Percentiles rank a stretch among this genome's conserved stretches.
These are phyloP conservation scores for Alternaria sp. DNA, from an alignment of 2,329 filamentous ascomycete genomes.

Conservation along the genomic window DNA sequence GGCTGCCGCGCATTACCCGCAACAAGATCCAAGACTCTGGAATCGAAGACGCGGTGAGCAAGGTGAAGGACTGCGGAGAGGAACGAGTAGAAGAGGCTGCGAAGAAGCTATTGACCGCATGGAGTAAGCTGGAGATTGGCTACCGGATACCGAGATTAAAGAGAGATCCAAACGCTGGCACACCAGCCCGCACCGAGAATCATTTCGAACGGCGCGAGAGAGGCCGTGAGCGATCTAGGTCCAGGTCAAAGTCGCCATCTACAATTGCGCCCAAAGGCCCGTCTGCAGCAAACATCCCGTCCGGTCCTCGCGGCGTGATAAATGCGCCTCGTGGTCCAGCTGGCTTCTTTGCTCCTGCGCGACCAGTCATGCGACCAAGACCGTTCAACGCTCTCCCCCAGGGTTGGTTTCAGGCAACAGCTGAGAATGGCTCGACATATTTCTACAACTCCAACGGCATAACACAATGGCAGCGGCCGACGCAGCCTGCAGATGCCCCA, in stretches of 20 bases:
- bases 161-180: conserved; percentile 69
- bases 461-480: conserved; percentile 84
- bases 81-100: conserved; percentile 77
- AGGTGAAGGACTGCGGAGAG: conserved; percentile 71
- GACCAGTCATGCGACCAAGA: conserved; percentile 57
- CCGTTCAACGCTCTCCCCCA: conserved; percentile 69
- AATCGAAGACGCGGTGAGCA: conserved; percentile 81
- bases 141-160: conserved; percentile 95
- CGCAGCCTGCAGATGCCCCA: conserved; percentile 67
- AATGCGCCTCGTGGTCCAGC: conserved; percentile 63
- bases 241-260: conserved; percentile 56
- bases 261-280: conserved; percentile 49
- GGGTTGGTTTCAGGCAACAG: conserved; percentile 85
- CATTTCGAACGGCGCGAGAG: conserved; percentile 66
- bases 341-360: conserved; percentile 57
- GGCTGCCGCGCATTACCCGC: conserved; percentile 85
- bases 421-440: conserved; percentile 72
- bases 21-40: conserved; percentile 98
- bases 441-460: conserved; percentile 78
- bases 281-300: conserved; percentile 44
- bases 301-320: conserved; percentile 56
- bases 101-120: conserved; percentile 75
- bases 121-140: conserved; percentile 86
- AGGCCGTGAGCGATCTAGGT: conserved; percentile 55
- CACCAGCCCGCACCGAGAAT: conserved; percentile 52